These are phyloP conservation scores for Cytidiella melzeri DNA, from an alignment of 768 basidiomycete genomes.

Conservation along the genomic window DNA sequence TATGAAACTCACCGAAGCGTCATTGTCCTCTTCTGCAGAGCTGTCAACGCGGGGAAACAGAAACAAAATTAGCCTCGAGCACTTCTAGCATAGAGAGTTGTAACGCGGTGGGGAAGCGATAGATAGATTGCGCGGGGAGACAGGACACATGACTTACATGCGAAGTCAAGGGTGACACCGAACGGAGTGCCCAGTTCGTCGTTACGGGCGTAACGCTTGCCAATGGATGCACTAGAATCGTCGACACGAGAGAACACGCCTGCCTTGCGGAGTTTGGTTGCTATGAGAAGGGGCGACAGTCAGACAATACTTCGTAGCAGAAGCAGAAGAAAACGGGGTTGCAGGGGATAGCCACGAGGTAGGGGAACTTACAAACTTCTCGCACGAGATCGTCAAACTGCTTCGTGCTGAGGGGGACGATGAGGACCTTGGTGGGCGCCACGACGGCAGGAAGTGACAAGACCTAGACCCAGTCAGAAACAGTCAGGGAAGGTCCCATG, in stretches of 20 bases:
- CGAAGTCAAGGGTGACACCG: slow-evolving; percentile 95
- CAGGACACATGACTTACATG: slow-evolving; percentile 44
- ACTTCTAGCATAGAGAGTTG: not conserved
- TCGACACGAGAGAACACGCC: slow-evolving; percentile 93
- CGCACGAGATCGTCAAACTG: slow-evolving; percentile 77
- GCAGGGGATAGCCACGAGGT: slow-evolving; percentile 1
- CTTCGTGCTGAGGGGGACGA: slow-evolving; percentile 88
- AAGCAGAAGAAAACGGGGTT: slow-evolving; percentile 9
- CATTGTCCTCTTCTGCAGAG: slow-evolving; percentile 87
- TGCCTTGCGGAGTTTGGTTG: slow-evolving; percentile 77
- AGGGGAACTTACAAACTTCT: slow-evolving; percentile 76
- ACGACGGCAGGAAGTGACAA: slow-evolving; percentile 85
- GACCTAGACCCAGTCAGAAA: slow-evolving; percentile 43
- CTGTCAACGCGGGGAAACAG: slow-evolving; percentile 40
- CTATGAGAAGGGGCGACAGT: slow-evolving; percentile 37
- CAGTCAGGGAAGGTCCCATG: slow-evolving; percentile 11
- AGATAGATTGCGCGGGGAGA: too few relatives aligned
- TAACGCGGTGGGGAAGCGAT: slow-evolving; percentile 5
- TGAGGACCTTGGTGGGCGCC: slow-evolving; percentile 94
- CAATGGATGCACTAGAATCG: slow-evolving; percentile 92
- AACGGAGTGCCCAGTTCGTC: slow-evolving; percentile 98
- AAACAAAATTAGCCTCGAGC: not conserved
- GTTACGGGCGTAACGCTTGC: slow-evolving; percentile 95
- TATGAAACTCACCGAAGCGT: slow-evolving; percentile 79
- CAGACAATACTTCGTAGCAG: slow-evolving; percentile 1